Base-by-base conservation (phyloP, 305 asterid genomes). In the Stenogyne calaminthoides region DNA sequence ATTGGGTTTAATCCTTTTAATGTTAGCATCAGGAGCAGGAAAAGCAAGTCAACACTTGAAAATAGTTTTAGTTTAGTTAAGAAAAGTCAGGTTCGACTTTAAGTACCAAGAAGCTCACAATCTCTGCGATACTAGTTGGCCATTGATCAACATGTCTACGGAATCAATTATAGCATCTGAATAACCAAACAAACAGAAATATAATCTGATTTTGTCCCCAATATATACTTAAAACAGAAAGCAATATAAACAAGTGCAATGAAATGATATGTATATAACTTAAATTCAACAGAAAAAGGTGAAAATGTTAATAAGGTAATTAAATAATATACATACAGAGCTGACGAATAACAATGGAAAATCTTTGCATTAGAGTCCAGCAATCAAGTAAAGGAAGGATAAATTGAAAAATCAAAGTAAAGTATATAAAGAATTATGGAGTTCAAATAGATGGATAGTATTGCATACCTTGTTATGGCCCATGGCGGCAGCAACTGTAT, bases 401-500 rank as follows among this genome's bases (percentile, higher is more conserved):
- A 39, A 64, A 16, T 67, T 32, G n/a, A 15, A 58, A 74, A 74
- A 44, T 12, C 47, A 61, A 46, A 6, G 20, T 39, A 72, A 20
- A 51, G 59, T 25, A 69, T 12, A 14, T 19, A 6, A 9, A 46
- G n/a, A 44, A 12, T 7, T 5, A 47, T 27, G 52, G 55, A 32
- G 11, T 32, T n/a, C n/a, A n/a, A n/a, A n/a, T n/a, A n/a, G n/a
- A n/a, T 14, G 11, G 46, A 36, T 15, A 32, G 49, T 32, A 39
- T 20, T 25, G 7, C 51, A 18, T 77, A 91, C 98, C 98, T 93
- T 79, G 86, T 88, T 93, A 80, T 93, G 98, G 73, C 98, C 97
- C 95, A 93, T 87, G 58, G 98, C 94, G 69, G 98, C 88, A 81
- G 98, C 91, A 62, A 88, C 88, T 67, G 93, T 82, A 75, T 89